Percentiles rank a stretch among this genome's conserved stretches.
Conservation (phyloP, 305 asterid species). For the Salvia sclarea region DNA sequence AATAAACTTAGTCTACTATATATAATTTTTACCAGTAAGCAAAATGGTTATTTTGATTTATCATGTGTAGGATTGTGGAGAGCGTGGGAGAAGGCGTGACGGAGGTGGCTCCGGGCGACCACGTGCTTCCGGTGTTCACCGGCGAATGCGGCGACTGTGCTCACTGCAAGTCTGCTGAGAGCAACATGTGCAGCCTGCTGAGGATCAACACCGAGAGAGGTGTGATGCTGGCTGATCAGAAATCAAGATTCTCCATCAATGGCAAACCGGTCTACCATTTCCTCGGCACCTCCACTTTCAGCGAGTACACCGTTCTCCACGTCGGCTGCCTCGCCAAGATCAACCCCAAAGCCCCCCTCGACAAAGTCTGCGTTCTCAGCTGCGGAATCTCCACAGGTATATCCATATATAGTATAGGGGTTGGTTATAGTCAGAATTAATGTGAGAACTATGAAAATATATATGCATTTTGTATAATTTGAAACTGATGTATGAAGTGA, state of each 20-base stretch:
- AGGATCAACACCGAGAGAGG: slow-evolving; percentile 61
- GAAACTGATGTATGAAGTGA: too few species aligned
- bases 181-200: slow-evolving; percentile 62
- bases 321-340: slow-evolving; percentile 63
- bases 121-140: slow-evolving; percentile 68
- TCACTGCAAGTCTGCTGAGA: slow-evolving; percentile 62
- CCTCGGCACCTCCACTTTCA: slow-evolving; percentile 68
- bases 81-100: slow-evolving; percentile 68
- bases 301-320: slow-evolving; percentile 64
- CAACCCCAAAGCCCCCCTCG: slow-evolving; percentile 60
- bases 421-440: too few species aligned
- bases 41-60: too few species aligned
- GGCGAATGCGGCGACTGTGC: slow-evolving; percentile 70
- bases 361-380: slow-evolving; percentile 62
- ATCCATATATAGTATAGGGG: background rate
- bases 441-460: background rate
- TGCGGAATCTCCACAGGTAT: slow-evolving; percentile 69
- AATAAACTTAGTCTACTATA: too few species aligned
- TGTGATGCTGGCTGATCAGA: slow-evolving; percentile 52
- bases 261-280: slow-evolving; percentile 68
- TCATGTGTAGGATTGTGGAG: slow-evolving; percentile 52
- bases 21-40: too few species aligned
- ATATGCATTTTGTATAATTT: background rate
- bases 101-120: slow-evolving; percentile 52
- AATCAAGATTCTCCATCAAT: slow-evolving; percentile 57